phyloP scores from a whole-genome alignment of 306 rosid species.

The Albizia julibrissin region DNA sequence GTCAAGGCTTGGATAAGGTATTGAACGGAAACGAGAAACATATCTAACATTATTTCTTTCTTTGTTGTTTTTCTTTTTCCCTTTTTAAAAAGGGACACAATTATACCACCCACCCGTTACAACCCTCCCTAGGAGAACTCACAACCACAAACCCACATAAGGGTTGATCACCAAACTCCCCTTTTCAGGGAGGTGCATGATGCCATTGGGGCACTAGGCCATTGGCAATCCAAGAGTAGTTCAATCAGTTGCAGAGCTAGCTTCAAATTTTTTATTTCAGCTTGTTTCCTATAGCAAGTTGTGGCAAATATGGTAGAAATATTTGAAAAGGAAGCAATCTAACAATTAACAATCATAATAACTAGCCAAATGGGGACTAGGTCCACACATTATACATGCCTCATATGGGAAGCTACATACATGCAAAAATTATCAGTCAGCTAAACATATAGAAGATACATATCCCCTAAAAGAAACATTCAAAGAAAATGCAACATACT shows the following conservation, averaged over 20 bases:
- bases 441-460: slow-evolving; percentile 13
- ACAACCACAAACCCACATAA: neutral
- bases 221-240: neutral
- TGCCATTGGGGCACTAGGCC: neutral
- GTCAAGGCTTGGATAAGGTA: neutral
- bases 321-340: slow-evolving; percentile 9
- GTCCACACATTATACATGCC: neutral
- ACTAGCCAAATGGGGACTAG: neutral
- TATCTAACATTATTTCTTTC: neutral
- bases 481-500: slow-evolving; percentile 16
- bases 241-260: neutral
- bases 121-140: neutral
- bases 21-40: neutral
- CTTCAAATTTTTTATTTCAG: neutral
- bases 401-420: slow-evolving; percentile 16
- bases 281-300: slow-evolving; percentile 7
- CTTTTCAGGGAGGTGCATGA: neutral
- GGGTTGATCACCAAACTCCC: neutral
- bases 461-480: slow-evolving; percentile 23
- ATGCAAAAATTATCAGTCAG: neutral
- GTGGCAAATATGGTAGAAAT: neutral
- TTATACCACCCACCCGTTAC: neutral
- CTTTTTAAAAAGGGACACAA: neutral
- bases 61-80: neutral
- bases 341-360: neutral